Evolutionary conservation across 257 asterid genomes (phyloP).

Genomic region (Plantago major): DNA sequence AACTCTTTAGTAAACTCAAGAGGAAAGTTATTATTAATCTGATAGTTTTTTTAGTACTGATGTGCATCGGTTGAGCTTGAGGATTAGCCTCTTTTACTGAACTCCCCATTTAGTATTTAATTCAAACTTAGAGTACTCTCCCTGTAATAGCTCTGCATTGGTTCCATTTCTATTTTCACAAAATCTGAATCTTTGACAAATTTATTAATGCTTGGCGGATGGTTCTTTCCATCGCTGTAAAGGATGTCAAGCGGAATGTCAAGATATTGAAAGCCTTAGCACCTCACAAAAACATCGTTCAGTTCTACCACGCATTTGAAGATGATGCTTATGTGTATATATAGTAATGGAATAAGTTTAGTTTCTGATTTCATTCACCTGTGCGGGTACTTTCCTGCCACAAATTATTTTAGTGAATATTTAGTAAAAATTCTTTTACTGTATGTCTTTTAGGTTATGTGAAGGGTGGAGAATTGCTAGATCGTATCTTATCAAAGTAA

Average conservation of each 20-base stretch:
- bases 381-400: background rate
- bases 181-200: conserved; percentile 5
- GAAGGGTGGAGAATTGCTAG: conserved; percentile 93
- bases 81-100: too few relatives aligned
- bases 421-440: conserved; percentile 16
- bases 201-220: conserved; percentile 45
- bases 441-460: too few relatives aligned
- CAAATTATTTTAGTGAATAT: conserved; percentile 7
- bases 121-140: too few relatives aligned
- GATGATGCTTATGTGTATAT: conserved; percentile 78
- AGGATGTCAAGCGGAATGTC: conserved; percentile 97
- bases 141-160: too few relatives aligned
- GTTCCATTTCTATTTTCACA: too few relatives aligned
- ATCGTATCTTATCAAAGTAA: conserved; percentile 91
- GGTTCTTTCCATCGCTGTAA: conserved; percentile 96
- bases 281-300: conserved; percentile 95
- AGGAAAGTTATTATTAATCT: too few relatives aligned
- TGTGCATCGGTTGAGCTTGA: too few relatives aligned
- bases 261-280: conserved; percentile 90
- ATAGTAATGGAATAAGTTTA: conserved; percentile 94
- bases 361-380: conserved; percentile 3
- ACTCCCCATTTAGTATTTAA: too few relatives aligned
- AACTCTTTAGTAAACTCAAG: too few relatives aligned
- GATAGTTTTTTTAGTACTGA: too few relatives aligned
- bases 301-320: conserved; percentile 86